Base-by-base conservation (phyloP, 2,329 filamentous ascomycete species). In the Claviceps sp. region DNA sequence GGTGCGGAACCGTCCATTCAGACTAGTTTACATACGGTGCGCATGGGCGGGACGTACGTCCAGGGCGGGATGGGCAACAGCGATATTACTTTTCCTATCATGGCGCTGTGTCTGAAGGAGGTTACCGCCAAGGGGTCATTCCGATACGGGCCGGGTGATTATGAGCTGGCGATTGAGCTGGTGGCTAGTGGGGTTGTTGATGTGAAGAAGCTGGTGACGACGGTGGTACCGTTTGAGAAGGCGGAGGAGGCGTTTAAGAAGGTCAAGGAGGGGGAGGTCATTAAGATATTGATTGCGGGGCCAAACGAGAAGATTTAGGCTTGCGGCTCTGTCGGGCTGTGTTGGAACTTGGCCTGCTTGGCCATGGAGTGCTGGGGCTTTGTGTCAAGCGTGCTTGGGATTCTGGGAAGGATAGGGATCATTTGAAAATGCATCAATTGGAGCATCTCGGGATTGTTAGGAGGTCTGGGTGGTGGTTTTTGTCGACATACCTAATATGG, bases 1-100 rank as follows among this genome's bases (percentile, higher is more conserved):
- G 87, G 87, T 37, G 88, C 85, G 2, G 86, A 89, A 68, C 79
- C 85, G 0, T 85, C 81, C 9, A 88, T 91, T 60, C 86, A 90
- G 69, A 77, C 85, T 0, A 79, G 78, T 37, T 77, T 91, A 60
- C 83, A 90, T 67, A 76, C 77, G 20, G 77, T 89, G 26, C 77
- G 82, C 56, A 74, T 74, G 46, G 87, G 87, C 52, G 87, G 87
- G 36, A 83, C 78, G 16, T 91, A 88, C 61, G 83, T 94, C 8
- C 88, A 94, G 71, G 88, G 83, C 54, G 90, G 90, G 51, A 95
- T 96, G 88, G 91, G 91, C 62, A 86, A 85, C 64, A 68, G 81
- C 40, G 87, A 95, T 62, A 90, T 96, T 66, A 86, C 70, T 8
- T 95, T 96, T 73, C 91, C 91, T 49, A 95, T 97, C 65, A 86